Evolutionary conservation across 345 rosid species (phyloP).

Genomic region (Aquilaria sinensis): DNA sequence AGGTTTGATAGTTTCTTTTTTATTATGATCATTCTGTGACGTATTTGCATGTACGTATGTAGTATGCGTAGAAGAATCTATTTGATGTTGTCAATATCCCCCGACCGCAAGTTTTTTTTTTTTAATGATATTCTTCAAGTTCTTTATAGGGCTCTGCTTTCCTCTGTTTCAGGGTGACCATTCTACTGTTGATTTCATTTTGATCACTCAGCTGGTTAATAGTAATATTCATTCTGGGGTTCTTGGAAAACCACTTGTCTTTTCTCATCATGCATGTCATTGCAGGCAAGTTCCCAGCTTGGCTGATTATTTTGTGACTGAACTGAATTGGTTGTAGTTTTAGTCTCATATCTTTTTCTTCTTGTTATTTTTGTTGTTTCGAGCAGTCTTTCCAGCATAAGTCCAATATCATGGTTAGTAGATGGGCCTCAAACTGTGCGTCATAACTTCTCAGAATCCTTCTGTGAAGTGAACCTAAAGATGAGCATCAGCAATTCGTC

Average conservation of each 20-base stretch:
- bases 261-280: conserved; percentile 75
- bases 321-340: not conserved
- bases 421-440: conserved; percentile 51
- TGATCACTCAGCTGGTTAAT: conserved; percentile 43
- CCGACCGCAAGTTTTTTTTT: no score
- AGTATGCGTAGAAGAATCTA: no score
- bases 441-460: conserved; percentile 60
- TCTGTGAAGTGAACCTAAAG: conserved; percentile 51
- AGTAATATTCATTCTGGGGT: conserved; percentile 29
- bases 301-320: conserved; percentile 4
- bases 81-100: no score
- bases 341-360: conserved; percentile 5
- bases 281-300: conserved; percentile 50
- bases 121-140: no score
- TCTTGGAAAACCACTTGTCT: conserved; percentile 35
- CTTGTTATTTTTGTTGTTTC: conserved; percentile 7
- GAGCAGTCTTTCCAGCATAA: conserved; percentile 50
- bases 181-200: conserved; percentile 62
- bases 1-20: conserved; percentile 35
- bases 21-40: not conserved
- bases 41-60: not conserved
- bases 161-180: conserved; percentile 42
- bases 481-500: conserved; percentile 71
- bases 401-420: conserved; percentile 70
- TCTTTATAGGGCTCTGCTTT: conserved; percentile 7